Evolutionary conservation across 73 alveolate genomes (phyloP), one percentile per base, ranked within the genome.

Genomic region (Effrenium voratum): DNA sequence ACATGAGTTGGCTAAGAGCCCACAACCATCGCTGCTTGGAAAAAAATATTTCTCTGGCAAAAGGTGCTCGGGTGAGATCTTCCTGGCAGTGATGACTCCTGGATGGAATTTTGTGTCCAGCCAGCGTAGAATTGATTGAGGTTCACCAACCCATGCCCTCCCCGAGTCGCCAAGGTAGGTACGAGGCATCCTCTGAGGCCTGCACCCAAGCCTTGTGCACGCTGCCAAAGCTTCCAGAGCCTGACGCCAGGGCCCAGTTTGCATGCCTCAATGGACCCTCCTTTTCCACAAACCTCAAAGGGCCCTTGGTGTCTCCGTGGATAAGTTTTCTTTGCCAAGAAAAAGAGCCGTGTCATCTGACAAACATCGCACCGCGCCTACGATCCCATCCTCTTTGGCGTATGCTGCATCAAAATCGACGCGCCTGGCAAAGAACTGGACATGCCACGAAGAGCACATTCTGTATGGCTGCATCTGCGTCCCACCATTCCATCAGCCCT

Each of bases 371-470:
- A 34, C 16, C 43, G 63, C 40, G 70, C 95, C 95, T 63, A 88
- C n/a, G 32, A 88, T 72, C 0, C 95, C 95, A 44, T 88, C 95
- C 4, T 88, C 95, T 85, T 63, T 66, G 66, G 60, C 70, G 72
- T 88, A 88, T 28, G 95, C 95, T 26, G 59, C 81, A 30, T 88
- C 95, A 40, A 88, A 66, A 44, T 88, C 95, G 32, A 66, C 15
- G 38, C 95, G 95, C 94, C 94, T 86, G 94, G 83, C 80, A 55
- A 2, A 19, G 34, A 32, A 30, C 15, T 49, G 52, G 83, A 30
- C 52, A 55, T 13, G 10, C 68, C 68, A 55, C 30, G 68, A 22
- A 22, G 30, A 10, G 10, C 22, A 13, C 68, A 55, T 55, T 10
- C 68, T 55, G 68, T 55, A 55, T 55, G n/a, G 30, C 68, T 55